Conservation (phyloP, 2,329 filamentous ascomycete species). For the Aspergillus pseudoglaucus region DNA sequence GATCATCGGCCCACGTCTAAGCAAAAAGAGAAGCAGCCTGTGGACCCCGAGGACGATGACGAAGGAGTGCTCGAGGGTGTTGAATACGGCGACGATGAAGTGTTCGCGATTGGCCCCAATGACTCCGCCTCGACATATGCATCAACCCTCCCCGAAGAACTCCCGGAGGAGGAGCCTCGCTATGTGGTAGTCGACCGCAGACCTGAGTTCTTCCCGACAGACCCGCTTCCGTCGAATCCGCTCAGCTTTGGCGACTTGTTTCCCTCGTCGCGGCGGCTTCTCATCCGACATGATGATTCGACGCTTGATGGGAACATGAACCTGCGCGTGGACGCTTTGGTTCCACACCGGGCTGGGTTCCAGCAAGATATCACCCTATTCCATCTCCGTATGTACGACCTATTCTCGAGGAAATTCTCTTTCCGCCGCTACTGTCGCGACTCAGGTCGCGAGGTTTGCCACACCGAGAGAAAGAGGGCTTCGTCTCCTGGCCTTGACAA, state of each 20-base stretch:
- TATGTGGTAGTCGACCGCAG: constrained; percentile 46
- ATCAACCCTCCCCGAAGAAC: constrained; percentile 60
- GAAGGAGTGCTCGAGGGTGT: background rate
- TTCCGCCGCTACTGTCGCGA: constrained; percentile 86
- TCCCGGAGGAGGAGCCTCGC: constrained; percentile 39
- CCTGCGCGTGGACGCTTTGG: constrained; percentile 74
- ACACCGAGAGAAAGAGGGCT: constrained; percentile 60
- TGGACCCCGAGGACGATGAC: constrained; percentile 11
- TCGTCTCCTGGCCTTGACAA: constrained; percentile 48
- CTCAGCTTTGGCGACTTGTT: constrained; percentile 79
- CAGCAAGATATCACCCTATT: constrained; percentile 71
- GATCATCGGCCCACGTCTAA: constrained; percentile 23
- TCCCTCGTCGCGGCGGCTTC: constrained; percentile 72
- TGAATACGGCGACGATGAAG: constrained; percentile 4
- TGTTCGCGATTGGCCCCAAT: constrained; percentile 22
- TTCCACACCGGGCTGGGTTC: constrained; percentile 50
- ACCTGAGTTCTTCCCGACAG: constrained; percentile 56
- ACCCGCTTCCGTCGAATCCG: constrained; percentile 70
- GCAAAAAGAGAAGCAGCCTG: constrained; percentile 11
- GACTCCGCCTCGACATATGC: constrained; percentile 73
- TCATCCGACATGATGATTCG: constrained; percentile 83
- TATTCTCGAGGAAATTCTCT: constrained; percentile 80
- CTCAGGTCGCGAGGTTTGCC: constrained; percentile 88
- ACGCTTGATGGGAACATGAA: constrained; percentile 96
- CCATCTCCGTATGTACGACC: constrained; percentile 89